Base-by-base conservation (phyloP, 2,329 filamentous ascomycete genomes). In the Neophaeococcomyces aloes region DNA sequence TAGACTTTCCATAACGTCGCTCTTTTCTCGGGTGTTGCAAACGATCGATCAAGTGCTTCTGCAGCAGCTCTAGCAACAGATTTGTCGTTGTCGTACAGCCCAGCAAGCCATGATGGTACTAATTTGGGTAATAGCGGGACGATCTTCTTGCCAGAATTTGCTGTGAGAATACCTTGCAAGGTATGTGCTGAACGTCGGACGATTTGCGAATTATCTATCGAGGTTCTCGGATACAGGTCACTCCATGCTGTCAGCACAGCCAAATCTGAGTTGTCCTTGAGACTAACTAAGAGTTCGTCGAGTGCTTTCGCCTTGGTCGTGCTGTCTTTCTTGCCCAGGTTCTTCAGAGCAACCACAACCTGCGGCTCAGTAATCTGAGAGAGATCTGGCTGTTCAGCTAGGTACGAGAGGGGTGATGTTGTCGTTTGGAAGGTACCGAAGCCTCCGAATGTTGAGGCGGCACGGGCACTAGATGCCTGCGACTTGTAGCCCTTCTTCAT, bases 241-340 rank as follows among this genome's bases (percentile, higher is more conserved):
- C 85, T 76, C 89, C 89, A 96, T 57, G 84, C 83, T 54, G 91
- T 83, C 44, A 96, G 65, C n/a, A 96, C 66, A 8, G 79, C 72
- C 54, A 94, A 48, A 71, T 74, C 59, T 23, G 45, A 29, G 6
- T 47, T 30, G n/a, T 42, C 72, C 32, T 63, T 72, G 61, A 68
- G 74, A 70, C 30, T 85, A 68, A 74, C 61, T 37, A 86, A 72
- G 15, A 98, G 65, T 41, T 96, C 89, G 55, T 96, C 88, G 21
- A 98, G 68, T 0, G 86, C 89, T 61, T 89, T 94, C 6, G 82
- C 74, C 61, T 94, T 94, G 29, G 91, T 98, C 8, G 79, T 94
- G 57, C 81, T 82, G 66, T 95, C 89, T 65, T 91, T 94, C 67
- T 96, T 98, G 39, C 81, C 74, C 3, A 95, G 66, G 55, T 93